phyloP scores from a whole-genome alignment of 306 rosid genomes.

The Lotus japonicus region DNA sequence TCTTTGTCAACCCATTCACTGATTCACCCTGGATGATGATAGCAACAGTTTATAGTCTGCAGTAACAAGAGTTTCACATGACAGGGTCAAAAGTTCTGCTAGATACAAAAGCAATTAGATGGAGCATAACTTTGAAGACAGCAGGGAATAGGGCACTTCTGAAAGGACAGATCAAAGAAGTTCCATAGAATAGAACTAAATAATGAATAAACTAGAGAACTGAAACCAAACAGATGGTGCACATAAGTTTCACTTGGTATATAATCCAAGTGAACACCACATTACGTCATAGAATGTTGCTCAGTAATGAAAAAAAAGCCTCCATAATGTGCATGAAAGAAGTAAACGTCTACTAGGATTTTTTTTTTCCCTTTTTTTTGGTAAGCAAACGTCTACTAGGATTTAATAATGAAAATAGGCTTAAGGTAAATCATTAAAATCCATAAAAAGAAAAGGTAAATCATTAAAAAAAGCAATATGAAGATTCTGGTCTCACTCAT shows the following conservation, averaged over 20 bases:
- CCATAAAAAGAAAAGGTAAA: too few species aligned
- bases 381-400: not conserved
- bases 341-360: not conserved
- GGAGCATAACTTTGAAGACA: not conserved
- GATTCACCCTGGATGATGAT: not conserved
- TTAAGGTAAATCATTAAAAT: not conserved
- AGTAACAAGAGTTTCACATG: not conserved
- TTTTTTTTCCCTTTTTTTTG: too few species aligned
- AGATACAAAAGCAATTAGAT: slow-evolving; percentile 6
- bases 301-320: not conserved
- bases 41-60: slow-evolving; percentile 14
- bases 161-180: not conserved
- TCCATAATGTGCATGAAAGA: not conserved
- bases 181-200: not conserved
- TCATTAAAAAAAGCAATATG: not conserved
- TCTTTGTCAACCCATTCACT: not conserved
- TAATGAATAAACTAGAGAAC: not conserved
- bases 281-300: not conserved
- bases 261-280: not conserved
- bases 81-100: not conserved
- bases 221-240: not conserved
- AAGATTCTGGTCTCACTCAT: not conserved
- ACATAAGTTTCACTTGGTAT: not conserved
- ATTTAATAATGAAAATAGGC: not conserved
- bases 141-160: not conserved